phyloP scores from a whole-genome alignment of 2,329 filamentous ascomycete genomes.

The Bimuria novae-zelandiae region DNA sequence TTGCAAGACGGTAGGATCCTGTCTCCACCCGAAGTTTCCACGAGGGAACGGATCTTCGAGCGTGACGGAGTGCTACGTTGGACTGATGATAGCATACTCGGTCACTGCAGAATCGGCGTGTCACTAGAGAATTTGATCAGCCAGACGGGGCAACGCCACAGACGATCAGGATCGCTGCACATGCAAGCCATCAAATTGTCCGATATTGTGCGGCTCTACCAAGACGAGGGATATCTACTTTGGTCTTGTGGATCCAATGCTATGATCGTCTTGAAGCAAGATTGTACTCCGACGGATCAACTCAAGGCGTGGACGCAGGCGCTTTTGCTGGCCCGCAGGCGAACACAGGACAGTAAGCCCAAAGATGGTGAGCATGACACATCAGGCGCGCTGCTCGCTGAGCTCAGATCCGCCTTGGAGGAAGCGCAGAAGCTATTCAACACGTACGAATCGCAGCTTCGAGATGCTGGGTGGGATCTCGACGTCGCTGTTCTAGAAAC shows the following conservation, averaged over 20 bases:
- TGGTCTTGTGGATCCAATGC: constrained; percentile 56
- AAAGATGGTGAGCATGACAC: constrained; percentile 12
- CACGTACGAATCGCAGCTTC: constrained; percentile 49
- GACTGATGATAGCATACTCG: constrained; percentile 52
- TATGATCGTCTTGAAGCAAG: constrained; percentile 68
- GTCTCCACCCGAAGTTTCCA: constrained; percentile 68
- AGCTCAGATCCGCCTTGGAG: constrained; percentile 46
- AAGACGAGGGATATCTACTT: constrained; percentile 63
- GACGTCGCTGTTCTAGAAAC: constrained; percentile 69
- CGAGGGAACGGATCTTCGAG: constrained; percentile 62
- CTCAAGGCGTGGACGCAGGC: constrained; percentile 68
- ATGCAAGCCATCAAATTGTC: constrained; percentile 47
- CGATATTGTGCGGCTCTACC: constrained; percentile 57
- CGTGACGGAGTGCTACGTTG: constrained; percentile 69
- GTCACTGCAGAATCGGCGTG: constrained; percentile 60
- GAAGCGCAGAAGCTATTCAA: constrained; percentile 51
- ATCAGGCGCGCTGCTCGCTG: constrained; percentile 50
- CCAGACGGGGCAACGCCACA: constrained; percentile 31
- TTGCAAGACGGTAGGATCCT: constrained; percentile 53
- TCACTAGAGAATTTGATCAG: constrained; percentile 45
- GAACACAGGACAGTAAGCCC: constrained; percentile 16
- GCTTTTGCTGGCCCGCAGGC: constrained; percentile 51
- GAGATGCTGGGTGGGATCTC: constrained; percentile 67
- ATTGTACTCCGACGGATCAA: constrained; percentile 55
- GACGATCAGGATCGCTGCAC: constrained; percentile 31